phyloP scores from a whole-genome alignment of 2,329 filamentous ascomycete species.

The Xylariaceae sp. region DNA sequence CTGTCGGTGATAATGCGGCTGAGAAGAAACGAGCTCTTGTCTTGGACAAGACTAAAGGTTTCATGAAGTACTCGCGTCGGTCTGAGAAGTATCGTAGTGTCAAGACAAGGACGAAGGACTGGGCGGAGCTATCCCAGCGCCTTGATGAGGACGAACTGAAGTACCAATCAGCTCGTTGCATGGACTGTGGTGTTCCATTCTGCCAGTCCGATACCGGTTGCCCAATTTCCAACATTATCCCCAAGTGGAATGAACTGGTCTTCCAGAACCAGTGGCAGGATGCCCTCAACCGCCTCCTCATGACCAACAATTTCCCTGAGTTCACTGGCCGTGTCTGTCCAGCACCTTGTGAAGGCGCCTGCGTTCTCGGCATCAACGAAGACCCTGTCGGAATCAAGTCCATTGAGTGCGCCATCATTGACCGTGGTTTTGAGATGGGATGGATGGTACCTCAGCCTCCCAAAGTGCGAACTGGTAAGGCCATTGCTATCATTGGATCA shows the following conservation, averaged over 20 bases:
- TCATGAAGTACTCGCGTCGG: conserved; percentile 95
- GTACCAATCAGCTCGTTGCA: conserved; percentile 95
- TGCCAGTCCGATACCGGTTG: conserved; percentile 96
- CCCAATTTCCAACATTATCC: conserved; percentile 96
- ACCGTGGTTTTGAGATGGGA: conserved; percentile 95
- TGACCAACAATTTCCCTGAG: conserved; percentile 99
- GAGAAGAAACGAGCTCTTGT: conserved; percentile 92
- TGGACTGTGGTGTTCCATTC: conserved; percentile 99
- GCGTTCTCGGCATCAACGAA: conserved; percentile 94
- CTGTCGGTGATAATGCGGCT: conserved; percentile 79
- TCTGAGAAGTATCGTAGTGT: conserved; percentile 91
- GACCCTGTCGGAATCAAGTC: conserved; percentile 98
- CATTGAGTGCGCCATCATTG: conserved; percentile 97
- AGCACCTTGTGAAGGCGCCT: conserved; percentile 94
- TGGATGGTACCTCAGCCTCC: conserved; percentile 93
- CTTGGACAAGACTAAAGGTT: conserved; percentile 95
- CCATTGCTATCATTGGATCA: conserved; percentile 86
- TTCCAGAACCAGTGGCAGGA: conserved; percentile 83
- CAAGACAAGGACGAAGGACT: conserved; percentile 86
- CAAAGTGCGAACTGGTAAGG: conserved; percentile 83
- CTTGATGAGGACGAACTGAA: conserved; percentile 94
- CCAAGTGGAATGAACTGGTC: conserved; percentile 91
- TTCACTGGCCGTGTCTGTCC: conserved; percentile 97
- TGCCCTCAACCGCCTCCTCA: conserved; percentile 86
- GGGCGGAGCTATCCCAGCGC: conserved; percentile 87